Conservation (phyloP, 495 filamentous ascomycete species). For the Rusavskia elegans region DNA sequence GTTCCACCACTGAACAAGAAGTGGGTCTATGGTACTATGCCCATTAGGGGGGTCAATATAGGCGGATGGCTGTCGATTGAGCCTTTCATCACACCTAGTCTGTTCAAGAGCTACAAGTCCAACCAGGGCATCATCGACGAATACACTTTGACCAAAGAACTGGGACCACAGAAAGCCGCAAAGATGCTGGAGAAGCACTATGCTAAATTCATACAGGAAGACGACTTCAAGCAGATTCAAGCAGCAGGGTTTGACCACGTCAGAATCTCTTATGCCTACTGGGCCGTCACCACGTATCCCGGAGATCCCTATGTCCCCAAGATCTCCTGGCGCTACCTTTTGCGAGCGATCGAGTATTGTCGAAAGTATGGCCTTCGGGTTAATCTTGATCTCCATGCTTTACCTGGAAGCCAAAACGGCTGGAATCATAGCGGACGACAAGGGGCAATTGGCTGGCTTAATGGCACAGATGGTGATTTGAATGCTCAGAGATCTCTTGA, state of each 20-base stretch:
- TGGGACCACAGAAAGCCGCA: conserved; percentile 45
- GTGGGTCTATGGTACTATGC: conserved; percentile 56
- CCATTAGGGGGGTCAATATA: conserved; percentile 80
- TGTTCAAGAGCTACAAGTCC: conserved; percentile 54
- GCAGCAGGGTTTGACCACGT: conserved; percentile 91
- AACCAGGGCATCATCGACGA: conserved; percentile 66
- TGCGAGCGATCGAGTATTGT: conserved; percentile 82
- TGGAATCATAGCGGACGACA: conserved; percentile 78
- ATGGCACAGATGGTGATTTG: conserved; percentile 44
- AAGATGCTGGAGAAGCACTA: conserved; percentile 76
- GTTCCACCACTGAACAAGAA: conserved; percentile 59
- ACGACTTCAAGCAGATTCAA: conserved; percentile 69
- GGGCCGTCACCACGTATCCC: conserved; percentile 76
- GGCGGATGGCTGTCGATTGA: conserved; percentile 93
- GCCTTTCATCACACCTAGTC: conserved; percentile 85
- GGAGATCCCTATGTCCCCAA: conserved; percentile 79
- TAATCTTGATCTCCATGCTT: conserved; percentile 82
- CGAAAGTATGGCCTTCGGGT: conserved; percentile 88
- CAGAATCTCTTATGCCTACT: conserved; percentile 88
- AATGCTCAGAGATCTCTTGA: conserved; percentile 68
- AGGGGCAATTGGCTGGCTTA: conserved; percentile 60
- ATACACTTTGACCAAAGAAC: conserved; percentile 54
- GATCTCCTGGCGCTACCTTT: conserved; percentile 83
- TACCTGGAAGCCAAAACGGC: conserved; percentile 76
- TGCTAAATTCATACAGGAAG: conserved; percentile 65